Evolutionary conservation across 2,329 filamentous ascomycete species (phyloP).

Genomic region (Albophoma yamanashiensis): DNA sequence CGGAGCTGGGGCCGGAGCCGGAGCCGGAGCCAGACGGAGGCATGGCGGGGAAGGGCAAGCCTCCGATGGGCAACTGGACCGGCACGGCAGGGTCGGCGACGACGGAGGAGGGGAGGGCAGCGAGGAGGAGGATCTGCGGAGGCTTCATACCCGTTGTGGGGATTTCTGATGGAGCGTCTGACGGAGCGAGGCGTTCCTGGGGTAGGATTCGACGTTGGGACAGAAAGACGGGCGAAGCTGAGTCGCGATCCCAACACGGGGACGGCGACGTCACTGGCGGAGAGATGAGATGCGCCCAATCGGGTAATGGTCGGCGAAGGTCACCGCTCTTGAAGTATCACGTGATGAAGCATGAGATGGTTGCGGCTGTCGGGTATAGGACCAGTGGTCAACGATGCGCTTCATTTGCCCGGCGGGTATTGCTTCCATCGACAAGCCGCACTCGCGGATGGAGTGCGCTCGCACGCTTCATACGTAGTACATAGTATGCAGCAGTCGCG

Average conservation of each 20-base stretch:
- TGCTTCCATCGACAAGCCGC: not conserved
- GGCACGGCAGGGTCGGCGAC: slow-evolving; percentile 4
- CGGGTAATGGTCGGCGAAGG: not conserved
- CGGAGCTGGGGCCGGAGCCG: slow-evolving; percentile 29
- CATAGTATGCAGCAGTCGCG: too few relatives aligned
- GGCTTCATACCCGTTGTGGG: slow-evolving; percentile 2
- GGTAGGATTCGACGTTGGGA: not conserved
- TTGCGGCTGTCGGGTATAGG: not conserved
- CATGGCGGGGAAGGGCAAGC: slow-evolving; percentile 12
- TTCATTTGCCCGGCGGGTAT: not conserved
- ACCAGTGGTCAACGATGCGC: not conserved
- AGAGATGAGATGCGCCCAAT: not conserved
- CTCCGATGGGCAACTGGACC: slow-evolving; percentile 6
- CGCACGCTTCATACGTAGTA: not conserved
- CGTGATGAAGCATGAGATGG: not conserved
- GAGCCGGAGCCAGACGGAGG: slow-evolving; percentile 6
- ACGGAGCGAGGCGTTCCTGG: not conserved
- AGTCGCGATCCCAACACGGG: not conserved
- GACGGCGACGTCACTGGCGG: not conserved
- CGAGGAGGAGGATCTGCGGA: slow-evolving; percentile 2
- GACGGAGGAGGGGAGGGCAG: not conserved
- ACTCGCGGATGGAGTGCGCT: too few relatives aligned
- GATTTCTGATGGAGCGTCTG: not conserved
- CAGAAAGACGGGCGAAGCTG: not conserved
- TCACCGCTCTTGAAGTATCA: not conserved